phyloP scores from a whole-genome alignment of 345 rosid species.

The Crucihimalaya himalaica region DNA sequence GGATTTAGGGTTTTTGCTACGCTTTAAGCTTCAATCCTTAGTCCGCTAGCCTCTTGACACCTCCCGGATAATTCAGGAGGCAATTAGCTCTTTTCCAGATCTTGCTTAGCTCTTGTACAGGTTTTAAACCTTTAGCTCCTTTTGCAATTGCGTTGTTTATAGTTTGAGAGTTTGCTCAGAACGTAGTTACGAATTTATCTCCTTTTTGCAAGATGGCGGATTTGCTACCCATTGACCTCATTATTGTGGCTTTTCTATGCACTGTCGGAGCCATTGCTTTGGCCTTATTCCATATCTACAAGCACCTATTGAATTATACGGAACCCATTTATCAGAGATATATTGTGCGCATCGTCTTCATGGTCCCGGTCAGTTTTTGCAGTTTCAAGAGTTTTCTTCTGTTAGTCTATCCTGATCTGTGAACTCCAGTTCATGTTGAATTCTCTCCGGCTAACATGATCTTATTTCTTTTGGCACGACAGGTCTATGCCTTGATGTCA shows the following conservation, averaged over 20 bases:
- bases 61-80: not conserved
- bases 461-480: constrained; percentile 15
- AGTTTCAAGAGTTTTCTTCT: not conserved
- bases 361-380: constrained; percentile 81
- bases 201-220: constrained; percentile 55
- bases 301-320: constrained; percentile 84
- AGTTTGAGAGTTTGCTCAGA: not conserved
- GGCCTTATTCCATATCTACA: constrained; percentile 78
- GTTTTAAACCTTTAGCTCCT: constrained; percentile 7
- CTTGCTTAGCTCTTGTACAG: constrained; percentile 25
- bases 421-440: not conserved
- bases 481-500: constrained; percentile 93
- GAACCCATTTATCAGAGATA: constrained; percentile 96
- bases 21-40: constrained; percentile 4
- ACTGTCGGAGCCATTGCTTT: constrained; percentile 66
- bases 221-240: constrained; percentile 52
- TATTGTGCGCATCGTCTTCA: constrained; percentile 90
- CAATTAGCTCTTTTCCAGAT: not conserved
- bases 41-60: not conserved
- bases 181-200: not conserved
- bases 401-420: not conserved
- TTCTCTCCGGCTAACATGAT: constrained; percentile 14
- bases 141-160: not conserved
- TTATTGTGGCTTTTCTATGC: constrained; percentile 67
- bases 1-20: constrained; percentile 21